Base-by-base conservation (phyloP, 1,284 basidiomycete species). In the Pseudozyma pruni region DNA sequence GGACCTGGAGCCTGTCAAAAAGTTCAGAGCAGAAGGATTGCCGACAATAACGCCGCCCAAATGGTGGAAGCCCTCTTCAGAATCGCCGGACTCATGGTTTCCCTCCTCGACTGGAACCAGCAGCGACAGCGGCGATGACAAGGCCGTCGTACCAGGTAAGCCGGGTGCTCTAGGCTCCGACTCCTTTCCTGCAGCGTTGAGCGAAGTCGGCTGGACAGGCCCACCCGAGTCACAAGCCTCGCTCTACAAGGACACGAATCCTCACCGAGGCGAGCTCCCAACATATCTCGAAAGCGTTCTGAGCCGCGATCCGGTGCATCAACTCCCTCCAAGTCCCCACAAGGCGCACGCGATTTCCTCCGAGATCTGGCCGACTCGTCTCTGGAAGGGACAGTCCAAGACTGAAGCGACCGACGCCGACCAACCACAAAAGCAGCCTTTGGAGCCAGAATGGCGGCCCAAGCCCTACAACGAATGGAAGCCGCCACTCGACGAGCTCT, bases 261-360 rank as follows among this genome's bases (percentile, higher is more conserved):
- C 76, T 3, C 76, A 79, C 47, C 64, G 63, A 5, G 76, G 76
- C 34, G 69, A 74, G 44, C 40, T 76, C 9, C 66, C 73, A 1
- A 52, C 55, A 0, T 50, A 55, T 19, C 52, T 74, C 22, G 54
- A 70, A 20, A 16, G 20, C 11, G 10, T 75, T 10, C 55, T 79
- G 16, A 53, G 60, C 9, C 34, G 50, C 10, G 62, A 68, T 4
- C 76, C 76, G 7, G 23, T 51, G n/a, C 61, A 70, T 10, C 51
- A 52, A 2, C 61, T 60, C 10, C 75, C 73, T 7, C 66, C 74
- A 9, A 50, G 55, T 52, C 72, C 74, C 2, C 40, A 25, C 11
- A 59, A 60, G 19, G 63, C 68, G 4, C 71, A 75, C 2, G 23
- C 46, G 27, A 54, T 78, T 38, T 51, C 70, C 8, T 42, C 50